phyloP scores from a whole-genome alignment of 108 stramenopile genomes.

The Skeletonema costatum region DNA sequence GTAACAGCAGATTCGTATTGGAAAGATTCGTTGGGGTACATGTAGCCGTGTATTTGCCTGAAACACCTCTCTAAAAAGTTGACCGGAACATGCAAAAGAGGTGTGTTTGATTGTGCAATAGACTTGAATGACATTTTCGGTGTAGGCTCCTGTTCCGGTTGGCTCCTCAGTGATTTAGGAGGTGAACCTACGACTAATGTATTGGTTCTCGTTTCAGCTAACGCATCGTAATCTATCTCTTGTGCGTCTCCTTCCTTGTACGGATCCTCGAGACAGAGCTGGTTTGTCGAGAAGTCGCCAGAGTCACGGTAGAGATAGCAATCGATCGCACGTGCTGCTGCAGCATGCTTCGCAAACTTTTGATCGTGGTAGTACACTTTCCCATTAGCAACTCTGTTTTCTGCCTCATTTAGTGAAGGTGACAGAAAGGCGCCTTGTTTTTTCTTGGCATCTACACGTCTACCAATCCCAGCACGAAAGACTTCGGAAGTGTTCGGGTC shows the following conservation, averaged over 20 bases:
- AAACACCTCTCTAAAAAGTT: background rate
- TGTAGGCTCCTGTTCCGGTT: background rate
- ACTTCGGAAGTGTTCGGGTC: slow-evolving; percentile 27
- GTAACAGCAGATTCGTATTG: background rate
- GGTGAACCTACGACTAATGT: background rate
- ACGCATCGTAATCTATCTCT: slow-evolving; percentile 14
- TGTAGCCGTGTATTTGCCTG: background rate
- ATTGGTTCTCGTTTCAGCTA: background rate
- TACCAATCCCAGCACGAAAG: slow-evolving; percentile 30
- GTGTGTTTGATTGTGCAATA: background rate
- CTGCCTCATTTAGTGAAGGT: slow-evolving; percentile 9
- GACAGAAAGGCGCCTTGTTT: background rate
- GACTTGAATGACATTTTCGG: background rate
- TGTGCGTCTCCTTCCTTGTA: slow-evolving; percentile 2
- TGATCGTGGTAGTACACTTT: slow-evolving; percentile 15
- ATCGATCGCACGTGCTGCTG: slow-evolving; percentile 46
- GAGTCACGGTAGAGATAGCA: slow-evolving; percentile 29
- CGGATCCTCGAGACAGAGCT: slow-evolving; percentile 32
- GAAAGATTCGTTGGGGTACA: background rate
- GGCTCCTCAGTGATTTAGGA: no score
- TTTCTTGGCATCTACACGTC: slow-evolving; percentile 8
- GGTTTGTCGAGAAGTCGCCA: background rate
- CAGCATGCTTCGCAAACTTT: slow-evolving; percentile 28
- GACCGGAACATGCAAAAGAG: background rate
- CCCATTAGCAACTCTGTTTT: slow-evolving; percentile 1